Percentiles rank a stretch among this genome's conserved stretches.
phyloP scores from a whole-genome alignment of 495 filamentous ascomycete genomes.

The Neurospora sp. region DNA sequence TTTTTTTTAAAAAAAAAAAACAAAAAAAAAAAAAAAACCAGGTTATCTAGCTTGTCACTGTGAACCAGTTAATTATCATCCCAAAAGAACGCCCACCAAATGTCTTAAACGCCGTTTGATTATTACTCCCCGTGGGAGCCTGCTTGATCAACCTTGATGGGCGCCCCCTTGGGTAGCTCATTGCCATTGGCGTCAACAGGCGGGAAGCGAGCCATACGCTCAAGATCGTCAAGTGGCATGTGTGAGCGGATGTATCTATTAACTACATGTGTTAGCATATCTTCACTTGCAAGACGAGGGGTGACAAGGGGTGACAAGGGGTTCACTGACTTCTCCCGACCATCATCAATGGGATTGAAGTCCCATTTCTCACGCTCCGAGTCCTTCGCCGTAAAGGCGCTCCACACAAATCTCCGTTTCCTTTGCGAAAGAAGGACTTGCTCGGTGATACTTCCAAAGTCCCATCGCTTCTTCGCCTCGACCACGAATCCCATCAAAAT shows the following conservation, averaged over 20 bases:
- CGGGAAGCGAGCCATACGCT: conserved; percentile 54
- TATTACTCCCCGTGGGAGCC: conserved; percentile 36
- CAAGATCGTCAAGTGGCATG: conserved; percentile 58
- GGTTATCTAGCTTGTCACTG: background rate
- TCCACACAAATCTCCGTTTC: conserved; percentile 60
- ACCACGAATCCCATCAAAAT: conserved; percentile 50
- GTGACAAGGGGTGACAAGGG: background rate
- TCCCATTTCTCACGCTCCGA: conserved; percentile 46
- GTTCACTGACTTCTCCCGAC: conserved; percentile 53
- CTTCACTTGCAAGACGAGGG: background rate
- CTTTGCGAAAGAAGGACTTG: conserved; percentile 65
- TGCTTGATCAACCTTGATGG: conserved; percentile 31
- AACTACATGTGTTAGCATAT: background rate
- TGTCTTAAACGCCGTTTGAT: background rate
- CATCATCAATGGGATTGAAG: conserved; percentile 62
- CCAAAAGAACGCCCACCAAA: background rate
- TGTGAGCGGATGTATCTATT: conserved; percentile 55
- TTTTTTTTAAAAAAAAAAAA: background rate
- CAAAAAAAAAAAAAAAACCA: background rate
- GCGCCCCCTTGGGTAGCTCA: conserved; percentile 23
- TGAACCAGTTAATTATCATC: background rate
- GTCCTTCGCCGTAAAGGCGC: conserved; percentile 44
- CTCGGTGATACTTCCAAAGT: conserved; percentile 58
- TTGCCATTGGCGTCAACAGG: conserved; percentile 50
- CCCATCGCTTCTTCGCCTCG: conserved; percentile 61